Evolutionary conservation across 345 rosid genomes (phyloP).

Genomic region (Murraya koenigii): DNA sequence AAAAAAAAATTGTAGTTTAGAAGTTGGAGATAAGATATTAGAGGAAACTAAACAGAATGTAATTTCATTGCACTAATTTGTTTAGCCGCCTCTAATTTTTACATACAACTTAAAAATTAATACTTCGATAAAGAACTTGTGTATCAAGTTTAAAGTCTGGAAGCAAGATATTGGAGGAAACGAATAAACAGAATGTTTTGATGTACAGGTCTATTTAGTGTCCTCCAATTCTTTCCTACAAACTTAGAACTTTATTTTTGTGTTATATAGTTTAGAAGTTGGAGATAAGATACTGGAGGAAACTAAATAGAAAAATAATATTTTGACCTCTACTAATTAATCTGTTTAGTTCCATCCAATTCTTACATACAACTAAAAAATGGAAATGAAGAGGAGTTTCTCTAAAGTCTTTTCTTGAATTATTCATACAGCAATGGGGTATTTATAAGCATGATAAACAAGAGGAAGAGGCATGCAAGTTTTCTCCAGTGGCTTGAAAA

Average conservation of each 20-base stretch:
- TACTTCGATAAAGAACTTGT: not conserved
- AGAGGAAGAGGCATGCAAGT: no score
- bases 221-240: no score
- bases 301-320: not conserved
- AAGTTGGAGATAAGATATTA: not conserved
- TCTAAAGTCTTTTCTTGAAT: not conserved
- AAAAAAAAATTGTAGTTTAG: not conserved
- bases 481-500: not conserved
- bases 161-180: not conserved
- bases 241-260: no score
- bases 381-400: not conserved
- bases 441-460: not conserved
- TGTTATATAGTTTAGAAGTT: not conserved
- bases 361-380: constrained; percentile 9
- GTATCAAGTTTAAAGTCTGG: not conserved
- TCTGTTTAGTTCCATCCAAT: constrained; percentile 5
- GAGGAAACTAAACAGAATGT: not conserved
- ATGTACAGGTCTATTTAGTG: no score
- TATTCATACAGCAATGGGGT: not conserved
- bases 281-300: constrained; percentile 6
- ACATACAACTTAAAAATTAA: not conserved
- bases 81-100: not conserved
- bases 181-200: not conserved
- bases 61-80: not conserved
- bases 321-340: not conserved